A percentile compares a stretch with the other conserved stretches of the same genome.
These are phyloP conservation scores for Solanum medicagineum DNA, from an alignment of 257 asterid genomes.

Conservation along the genomic window DNA sequence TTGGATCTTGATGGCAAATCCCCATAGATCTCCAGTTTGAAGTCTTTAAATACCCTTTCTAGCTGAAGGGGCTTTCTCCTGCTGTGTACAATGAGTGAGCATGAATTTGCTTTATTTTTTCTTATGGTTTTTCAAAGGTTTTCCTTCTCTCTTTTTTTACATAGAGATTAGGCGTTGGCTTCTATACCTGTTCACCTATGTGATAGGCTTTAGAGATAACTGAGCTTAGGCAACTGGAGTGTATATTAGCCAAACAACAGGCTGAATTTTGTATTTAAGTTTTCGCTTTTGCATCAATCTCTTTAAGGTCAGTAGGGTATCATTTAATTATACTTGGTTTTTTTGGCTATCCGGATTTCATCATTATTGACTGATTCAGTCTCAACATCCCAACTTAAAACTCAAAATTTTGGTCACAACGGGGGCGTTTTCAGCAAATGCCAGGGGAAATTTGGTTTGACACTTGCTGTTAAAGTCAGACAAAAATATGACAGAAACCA, in stretches of 20 bases:
- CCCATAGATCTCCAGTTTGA: background rate
- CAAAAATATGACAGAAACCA: background rate
- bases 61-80: constrained; percentile 2
- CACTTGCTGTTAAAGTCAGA: background rate
- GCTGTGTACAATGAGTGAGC: constrained; percentile 20
- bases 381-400: background rate
- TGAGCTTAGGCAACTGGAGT: constrained; percentile 15
- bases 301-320: background rate
- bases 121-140: background rate
- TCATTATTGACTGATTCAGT: background rate
- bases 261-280: constrained; percentile 24
- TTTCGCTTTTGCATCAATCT: background rate
- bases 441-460: background rate
- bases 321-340: background rate
- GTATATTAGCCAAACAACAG: constrained; percentile 17
- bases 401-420: background rate
- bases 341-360: background rate
- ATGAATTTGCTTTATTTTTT: constrained; percentile 5
- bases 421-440: background rate
- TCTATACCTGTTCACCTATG: constrained; percentile 9
- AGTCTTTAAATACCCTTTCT: constrained; percentile 1
- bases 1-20: constrained; percentile 13
- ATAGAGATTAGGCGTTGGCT: constrained; percentile 3
- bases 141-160: background rate
- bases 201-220: constrained; percentile 36